These are phyloP conservation scores for Boletus rubroflammeus DNA, from an alignment of 768 basidiomycete species.

Conservation along the genomic window DNA sequence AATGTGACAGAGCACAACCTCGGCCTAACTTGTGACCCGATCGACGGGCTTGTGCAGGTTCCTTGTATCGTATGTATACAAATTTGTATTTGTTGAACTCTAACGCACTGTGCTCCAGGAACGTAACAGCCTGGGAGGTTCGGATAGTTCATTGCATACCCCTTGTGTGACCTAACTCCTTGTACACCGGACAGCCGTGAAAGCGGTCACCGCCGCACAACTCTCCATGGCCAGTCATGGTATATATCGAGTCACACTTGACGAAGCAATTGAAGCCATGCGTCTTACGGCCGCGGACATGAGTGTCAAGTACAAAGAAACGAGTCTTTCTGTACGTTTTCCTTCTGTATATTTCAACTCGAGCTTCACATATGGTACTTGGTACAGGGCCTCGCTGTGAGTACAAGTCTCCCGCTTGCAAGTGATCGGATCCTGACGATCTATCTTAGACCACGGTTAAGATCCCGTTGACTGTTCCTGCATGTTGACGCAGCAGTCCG, in stretches of 20 bases:
- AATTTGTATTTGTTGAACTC: not conserved
- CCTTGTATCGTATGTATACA: slow-evolving; percentile 75
- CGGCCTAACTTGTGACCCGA: slow-evolving; percentile 91
- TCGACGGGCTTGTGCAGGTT: slow-evolving; percentile 89
- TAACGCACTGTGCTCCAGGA: slow-evolving; percentile 42
- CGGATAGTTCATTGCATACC: slow-evolving; percentile 8
- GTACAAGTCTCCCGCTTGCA: slow-evolving; percentile 17
- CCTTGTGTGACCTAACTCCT: slow-evolving; percentile 2
- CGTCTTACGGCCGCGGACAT: slow-evolving; percentile 89
- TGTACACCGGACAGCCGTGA: slow-evolving; percentile 57
- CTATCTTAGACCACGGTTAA: slow-evolving; percentile 60
- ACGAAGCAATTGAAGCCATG: slow-evolving; percentile 97
- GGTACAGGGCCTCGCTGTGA: slow-evolving; percentile 55
- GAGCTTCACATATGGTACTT: not conserved
- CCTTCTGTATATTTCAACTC: not conserved
- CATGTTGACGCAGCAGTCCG: slow-evolving; percentile 47
- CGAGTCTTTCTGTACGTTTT: slow-evolving; percentile 74
- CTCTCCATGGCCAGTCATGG: slow-evolving; percentile 91
- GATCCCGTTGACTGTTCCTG: slow-evolving; percentile 83
- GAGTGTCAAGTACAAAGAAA: slow-evolving; percentile 95
- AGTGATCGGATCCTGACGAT: slow-evolving; percentile 8
- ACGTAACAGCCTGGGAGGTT: slow-evolving; percentile 83
- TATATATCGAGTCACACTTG: slow-evolving; percentile 80
- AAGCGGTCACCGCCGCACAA: slow-evolving; percentile 91
- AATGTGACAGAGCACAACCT: slow-evolving; percentile 66